These are phyloP conservation scores for Cladophialophora bantiana DNA, from an alignment of 2,329 filamentous ascomycete species.

Conservation along the genomic window DNA sequence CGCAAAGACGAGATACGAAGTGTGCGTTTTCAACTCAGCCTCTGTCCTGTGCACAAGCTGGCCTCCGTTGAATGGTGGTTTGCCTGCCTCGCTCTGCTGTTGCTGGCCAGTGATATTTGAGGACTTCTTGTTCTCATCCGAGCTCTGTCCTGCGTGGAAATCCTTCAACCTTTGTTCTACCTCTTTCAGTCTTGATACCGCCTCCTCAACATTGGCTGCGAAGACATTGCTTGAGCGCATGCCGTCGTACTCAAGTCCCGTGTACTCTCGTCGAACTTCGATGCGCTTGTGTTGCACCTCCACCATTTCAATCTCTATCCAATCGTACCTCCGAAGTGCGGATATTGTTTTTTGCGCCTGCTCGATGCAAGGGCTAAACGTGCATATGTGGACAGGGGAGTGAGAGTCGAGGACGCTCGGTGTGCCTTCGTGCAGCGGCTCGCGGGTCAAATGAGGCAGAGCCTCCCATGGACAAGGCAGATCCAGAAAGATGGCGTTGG, in stretches of 20 bases:
- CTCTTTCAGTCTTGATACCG: constrained; percentile 73
- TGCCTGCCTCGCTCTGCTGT: constrained; percentile 41
- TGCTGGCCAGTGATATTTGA: constrained; percentile 37
- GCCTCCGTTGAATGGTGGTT: constrained; percentile 75
- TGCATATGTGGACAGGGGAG: constrained; percentile 81
- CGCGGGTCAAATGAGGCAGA: constrained; percentile 55
- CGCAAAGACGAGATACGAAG: constrained; percentile 95
- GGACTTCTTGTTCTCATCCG: constrained; percentile 39
- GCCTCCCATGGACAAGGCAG: constrained; percentile 60
- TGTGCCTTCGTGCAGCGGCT: constrained; percentile 41
- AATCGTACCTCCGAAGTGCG: constrained; percentile 78
- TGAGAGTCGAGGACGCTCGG: constrained; percentile 70
- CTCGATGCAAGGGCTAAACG: constrained; percentile 96
- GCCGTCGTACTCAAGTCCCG: constrained; percentile 74
- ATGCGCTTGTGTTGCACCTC: constrained; percentile 82
- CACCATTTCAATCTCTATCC: constrained; percentile 93
- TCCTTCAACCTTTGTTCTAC: constrained; percentile 74
- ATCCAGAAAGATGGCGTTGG: constrained; percentile 58
- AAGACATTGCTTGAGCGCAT: constrained; percentile 71
- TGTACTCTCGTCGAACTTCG: constrained; percentile 80
- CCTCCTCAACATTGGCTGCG: constrained; percentile 79
- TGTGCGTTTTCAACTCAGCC: constrained; percentile 91
- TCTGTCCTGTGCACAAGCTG: constrained; percentile 81
- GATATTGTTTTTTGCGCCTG: constrained; percentile 89
- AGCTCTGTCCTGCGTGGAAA: constrained; percentile 60